Conservation (phyloP, 768 basidiomycete species). For the Boletus rufocinnamomeus region DNA sequence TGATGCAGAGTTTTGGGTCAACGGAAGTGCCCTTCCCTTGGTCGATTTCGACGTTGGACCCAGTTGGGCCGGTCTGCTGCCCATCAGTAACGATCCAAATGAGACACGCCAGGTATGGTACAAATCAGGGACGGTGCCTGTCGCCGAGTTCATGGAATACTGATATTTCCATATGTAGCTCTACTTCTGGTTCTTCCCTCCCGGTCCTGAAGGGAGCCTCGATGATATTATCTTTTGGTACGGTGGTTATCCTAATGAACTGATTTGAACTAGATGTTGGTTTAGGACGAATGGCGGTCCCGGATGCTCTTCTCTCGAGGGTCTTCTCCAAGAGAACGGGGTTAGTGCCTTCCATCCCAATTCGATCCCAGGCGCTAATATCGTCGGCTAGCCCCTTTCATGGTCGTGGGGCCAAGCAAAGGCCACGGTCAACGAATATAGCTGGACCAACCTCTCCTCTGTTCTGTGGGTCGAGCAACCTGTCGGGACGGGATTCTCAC, state of each 20-base stretch:
- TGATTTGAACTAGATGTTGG: neutral
- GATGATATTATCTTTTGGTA: conserved; percentile 80
- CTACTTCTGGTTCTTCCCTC: conserved; percentile 86
- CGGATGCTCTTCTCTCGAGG: conserved; percentile 74
- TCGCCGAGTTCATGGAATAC: neutral
- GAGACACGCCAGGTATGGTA: conserved; percentile 64
- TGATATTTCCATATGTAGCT: conserved; percentile 44
- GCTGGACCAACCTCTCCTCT: conserved; percentile 81
- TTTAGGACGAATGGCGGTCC: conserved; percentile 80
- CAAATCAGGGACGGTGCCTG: too few relatives aligned
- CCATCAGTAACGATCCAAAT: conserved; percentile 58
- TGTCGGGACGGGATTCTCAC: conserved; percentile 77
- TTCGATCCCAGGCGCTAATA: conserved; percentile 22
- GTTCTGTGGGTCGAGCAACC: conserved; percentile 79
- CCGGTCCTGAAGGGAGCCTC: conserved; percentile 66
- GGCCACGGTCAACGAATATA: conserved; percentile 63
- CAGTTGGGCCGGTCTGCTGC: conserved; percentile 73
- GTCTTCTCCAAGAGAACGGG: conserved; percentile 73
- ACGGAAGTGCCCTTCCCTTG: conserved; percentile 63
- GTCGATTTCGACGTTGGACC: conserved; percentile 76
- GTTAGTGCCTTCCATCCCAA: conserved; percentile 39
- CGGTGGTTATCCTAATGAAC: neutral
- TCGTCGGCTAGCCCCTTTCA: conserved; percentile 53
- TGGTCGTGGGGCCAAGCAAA: conserved; percentile 66
- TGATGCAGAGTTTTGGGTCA: conserved; percentile 63